Evolutionary conservation across 352 stramenopile genomes (phyloP).

Genomic region (Phytopythium sindhum): DNA sequence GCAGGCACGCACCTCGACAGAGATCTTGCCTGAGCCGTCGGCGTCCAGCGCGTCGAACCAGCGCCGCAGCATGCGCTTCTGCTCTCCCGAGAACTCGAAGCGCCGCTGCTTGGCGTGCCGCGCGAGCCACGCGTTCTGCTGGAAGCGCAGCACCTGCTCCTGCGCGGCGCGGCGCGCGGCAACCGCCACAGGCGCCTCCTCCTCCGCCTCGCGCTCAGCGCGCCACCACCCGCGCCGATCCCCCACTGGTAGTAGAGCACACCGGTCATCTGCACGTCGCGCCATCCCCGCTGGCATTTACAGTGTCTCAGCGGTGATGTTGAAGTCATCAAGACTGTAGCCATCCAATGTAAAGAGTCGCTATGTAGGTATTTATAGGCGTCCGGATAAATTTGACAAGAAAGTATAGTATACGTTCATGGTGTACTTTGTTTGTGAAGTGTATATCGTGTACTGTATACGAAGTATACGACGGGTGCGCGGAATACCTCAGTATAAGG

Average conservation of each 20-base stretch:
- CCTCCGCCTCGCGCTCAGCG: slow-evolving; percentile 18
- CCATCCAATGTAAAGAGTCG: no score
- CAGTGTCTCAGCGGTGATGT: neutral
- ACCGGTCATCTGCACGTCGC: neutral
- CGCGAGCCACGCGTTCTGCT: slow-evolving; percentile 68
- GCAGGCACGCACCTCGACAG: slow-evolving; percentile 38
- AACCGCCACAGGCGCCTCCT: slow-evolving; percentile 9
- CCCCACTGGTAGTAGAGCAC: neutral
- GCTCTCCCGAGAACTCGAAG: slow-evolving; percentile 65
- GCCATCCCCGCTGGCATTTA: neutral
- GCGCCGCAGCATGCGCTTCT: slow-evolving; percentile 73
- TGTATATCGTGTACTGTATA: no score
- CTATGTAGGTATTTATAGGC: no score
- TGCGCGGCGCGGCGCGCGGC: slow-evolving; percentile 30
- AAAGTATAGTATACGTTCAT: no score
- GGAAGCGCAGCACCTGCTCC: slow-evolving; percentile 51
- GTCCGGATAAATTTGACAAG: no score
- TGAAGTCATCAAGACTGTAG: neutral
- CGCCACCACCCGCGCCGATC: slow-evolving; percentile 28
- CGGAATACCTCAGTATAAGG: no score
- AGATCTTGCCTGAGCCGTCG: slow-evolving; percentile 69
- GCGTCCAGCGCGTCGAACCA: slow-evolving; percentile 76
- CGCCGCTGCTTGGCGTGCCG: slow-evolving; percentile 55
- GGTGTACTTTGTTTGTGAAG: no score
- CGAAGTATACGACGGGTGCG: no score